Base-by-base conservation (phyloP, 2,329 filamentous ascomycete species). In the Pestalotiopsis sp. region DNA sequence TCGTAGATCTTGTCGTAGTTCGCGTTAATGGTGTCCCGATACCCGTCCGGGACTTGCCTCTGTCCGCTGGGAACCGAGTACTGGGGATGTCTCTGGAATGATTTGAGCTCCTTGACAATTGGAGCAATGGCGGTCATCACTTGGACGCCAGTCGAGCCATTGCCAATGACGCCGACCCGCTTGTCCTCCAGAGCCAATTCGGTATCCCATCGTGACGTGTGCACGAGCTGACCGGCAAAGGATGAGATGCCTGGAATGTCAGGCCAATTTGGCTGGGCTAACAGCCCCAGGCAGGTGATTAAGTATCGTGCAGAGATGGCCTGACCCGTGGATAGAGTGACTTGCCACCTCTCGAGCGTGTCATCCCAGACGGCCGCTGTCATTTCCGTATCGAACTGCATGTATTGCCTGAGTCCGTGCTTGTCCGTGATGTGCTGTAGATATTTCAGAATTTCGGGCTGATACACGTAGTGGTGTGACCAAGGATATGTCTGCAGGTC, bases 1-100 rank as follows among this genome's bases (percentile, higher is more conserved):
- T 66, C 63, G 20, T 25, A 66, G 20, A 66, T 66, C 17, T 66
- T 23, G 5, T 66, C 63, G 23, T 66, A 58, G 20, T 36, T 11
- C 6, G 23, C 63, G 23, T 66, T 66, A 9, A 66, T 57, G 12
- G 12, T 20, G 1, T n/a, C 39, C 6, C 63, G 63, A n/a, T 57
- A 25, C 7, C 36, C 63, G 3, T 56, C 27, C 6, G 41, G n/a
- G 12, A 66, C 41, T 4, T 25, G 63, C 17, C 25, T 31, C 3
- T 56, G n/a, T 6, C 63, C 63, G n/a, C 23, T 56, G 14, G 63
- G 63, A 23, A 66, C 45, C 17, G n/a, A 56, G 9, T 31, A 66
- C n/a, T 66, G 63, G 3, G 61, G n/a, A 49, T 49, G n/a, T 7
- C 61, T 31, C 23, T 56, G 41, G 49, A 66, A 57, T 12, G 39